Percentiles rank a stretch among this genome's conserved stretches.
These are phyloP conservation scores for Aspergillus nidulans DNA, from an alignment of 495 filamentous ascomycete genomes.

Conservation along the genomic window DNA sequence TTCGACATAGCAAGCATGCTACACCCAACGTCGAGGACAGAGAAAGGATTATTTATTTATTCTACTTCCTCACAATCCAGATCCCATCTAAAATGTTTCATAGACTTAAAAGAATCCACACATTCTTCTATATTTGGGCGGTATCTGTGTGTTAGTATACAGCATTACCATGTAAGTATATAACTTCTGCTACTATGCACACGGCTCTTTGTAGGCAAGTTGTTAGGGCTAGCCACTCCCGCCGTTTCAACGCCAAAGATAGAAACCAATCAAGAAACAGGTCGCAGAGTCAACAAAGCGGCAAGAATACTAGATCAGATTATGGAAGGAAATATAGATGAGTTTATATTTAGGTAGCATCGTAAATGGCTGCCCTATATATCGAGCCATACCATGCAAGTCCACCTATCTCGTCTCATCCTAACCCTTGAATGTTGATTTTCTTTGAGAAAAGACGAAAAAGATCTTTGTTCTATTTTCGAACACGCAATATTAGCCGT, in stretches of 20 bases:
- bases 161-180: no score
- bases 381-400: not conserved
- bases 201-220: not conserved
- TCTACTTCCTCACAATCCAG: not conserved
- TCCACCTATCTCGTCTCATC: not conserved
- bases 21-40: not conserved
- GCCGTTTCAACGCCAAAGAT: not conserved
- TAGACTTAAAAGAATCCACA: not conserved
- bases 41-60: not conserved
- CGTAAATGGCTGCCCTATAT: not conserved
- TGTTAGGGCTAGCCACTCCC: not conserved
- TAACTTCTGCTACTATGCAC: no score
- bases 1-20: not conserved
- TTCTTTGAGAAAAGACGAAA: no score
- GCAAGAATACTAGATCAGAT: no score
- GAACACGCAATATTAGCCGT: no score
- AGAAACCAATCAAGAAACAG: not conserved
- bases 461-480: no score
- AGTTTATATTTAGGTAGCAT: not conserved
- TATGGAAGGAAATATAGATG: not conserved
- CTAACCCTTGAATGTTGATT: no score
- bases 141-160: not conserved
- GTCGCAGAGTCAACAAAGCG: not conserved
- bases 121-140: not conserved
- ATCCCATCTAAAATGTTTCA: not conserved